Evolutionary conservation across 805 yeast genomes (phyloP).

Genomic region (Clavispora santaluciae): DNA sequence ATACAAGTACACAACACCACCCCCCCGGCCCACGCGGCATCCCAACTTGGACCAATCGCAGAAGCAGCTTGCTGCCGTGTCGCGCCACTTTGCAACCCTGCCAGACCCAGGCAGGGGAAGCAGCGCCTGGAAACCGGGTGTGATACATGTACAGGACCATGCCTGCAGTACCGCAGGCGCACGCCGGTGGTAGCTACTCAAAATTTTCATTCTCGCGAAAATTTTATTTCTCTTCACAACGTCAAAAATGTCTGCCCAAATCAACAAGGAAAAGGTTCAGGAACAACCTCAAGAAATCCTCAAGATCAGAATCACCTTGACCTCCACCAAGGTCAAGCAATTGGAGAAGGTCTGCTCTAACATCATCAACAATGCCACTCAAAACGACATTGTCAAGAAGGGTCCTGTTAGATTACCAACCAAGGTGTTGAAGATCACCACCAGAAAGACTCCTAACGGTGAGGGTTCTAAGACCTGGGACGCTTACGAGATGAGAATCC

Average conservation of each 20-base stretch:
- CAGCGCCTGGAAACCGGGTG: too few relatives aligned
- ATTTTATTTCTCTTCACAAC: constrained; percentile 26
- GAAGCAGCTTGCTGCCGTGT: too few relatives aligned
- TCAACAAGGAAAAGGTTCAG: constrained; percentile 83
- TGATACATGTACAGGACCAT: not conserved
- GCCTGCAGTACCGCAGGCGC: not conserved
- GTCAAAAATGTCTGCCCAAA: constrained; percentile 66
- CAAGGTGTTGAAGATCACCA: constrained; percentile 93
- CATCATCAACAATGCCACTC: constrained; percentile 84
- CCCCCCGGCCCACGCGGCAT: too few relatives aligned
- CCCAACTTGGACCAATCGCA: too few relatives aligned
- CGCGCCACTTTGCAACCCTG: too few relatives aligned
- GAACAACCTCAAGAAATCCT: constrained; percentile 78
- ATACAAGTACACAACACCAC: too few relatives aligned
- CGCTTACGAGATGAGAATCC: constrained; percentile 99
- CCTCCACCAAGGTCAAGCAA: constrained; percentile 98
- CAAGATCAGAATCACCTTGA: constrained; percentile 98
- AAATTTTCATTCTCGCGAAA: constrained; percentile 10
- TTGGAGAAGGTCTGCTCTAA: constrained; percentile 92
- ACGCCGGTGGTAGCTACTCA: constrained; percentile 1
- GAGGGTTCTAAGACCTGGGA: constrained; percentile 99
- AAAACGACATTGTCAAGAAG: constrained; percentile 80
- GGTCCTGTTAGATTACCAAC: constrained; percentile 99
- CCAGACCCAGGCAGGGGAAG: too few relatives aligned
- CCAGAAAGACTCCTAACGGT: constrained; percentile 99